These are phyloP conservation scores for Graphilbum ipis-grandicollis DNA, from an alignment of 2,329 filamentous ascomycete genomes.

Conservation along the genomic window DNA sequence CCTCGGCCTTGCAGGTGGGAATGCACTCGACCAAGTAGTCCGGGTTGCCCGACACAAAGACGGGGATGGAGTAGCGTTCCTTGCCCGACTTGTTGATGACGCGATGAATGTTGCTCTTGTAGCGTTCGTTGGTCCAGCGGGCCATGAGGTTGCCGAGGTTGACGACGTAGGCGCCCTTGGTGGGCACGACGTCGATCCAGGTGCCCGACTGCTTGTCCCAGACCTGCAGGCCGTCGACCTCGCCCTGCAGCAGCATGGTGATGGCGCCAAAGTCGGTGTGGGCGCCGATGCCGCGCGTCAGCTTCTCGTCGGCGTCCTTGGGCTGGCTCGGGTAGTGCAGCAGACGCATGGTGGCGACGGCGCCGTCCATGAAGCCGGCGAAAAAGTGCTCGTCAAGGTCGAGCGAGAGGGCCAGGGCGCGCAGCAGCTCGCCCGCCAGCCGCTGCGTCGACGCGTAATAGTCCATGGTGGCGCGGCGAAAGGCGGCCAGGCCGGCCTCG, in stretches of 20 bases:
- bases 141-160: conserved; percentile 30
- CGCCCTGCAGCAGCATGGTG: conserved; percentile 33
- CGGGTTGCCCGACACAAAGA: conserved; percentile 8
- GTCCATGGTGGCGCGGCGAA: conserved; percentile 12
- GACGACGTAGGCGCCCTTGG: conserved; percentile 27
- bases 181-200: conserved; percentile 28
- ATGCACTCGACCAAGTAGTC: conserved; percentile 8
- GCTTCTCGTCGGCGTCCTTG: conserved; percentile 11
- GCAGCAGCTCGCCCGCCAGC: conserved; percentile 13
- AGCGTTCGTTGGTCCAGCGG: conserved; percentile 32
- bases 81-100: conserved; percentile 20
- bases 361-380: conserved; percentile 25
- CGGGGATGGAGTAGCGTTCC: conserved; percentile 7
- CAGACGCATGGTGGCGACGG: conserved; percentile 38
- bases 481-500: conserved; percentile 14
- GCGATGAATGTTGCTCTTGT: conserved; percentile 34
- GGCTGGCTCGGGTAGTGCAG: conserved; percentile 28
- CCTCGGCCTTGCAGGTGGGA: conserved; percentile 1
- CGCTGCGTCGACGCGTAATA: conserved; percentile 16
- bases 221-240: conserved; percentile 31
- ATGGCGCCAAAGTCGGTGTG: conserved; percentile 39
- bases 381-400: conserved; percentile 11
- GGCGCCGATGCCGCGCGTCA: conserved; percentile 15
- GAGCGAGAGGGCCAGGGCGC: conserved; percentile 15
- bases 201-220: conserved; percentile 19